Evolutionary conservation across 768 basidiomycete species (phyloP).

Genomic region (Favolaschia claudopus): DNA sequence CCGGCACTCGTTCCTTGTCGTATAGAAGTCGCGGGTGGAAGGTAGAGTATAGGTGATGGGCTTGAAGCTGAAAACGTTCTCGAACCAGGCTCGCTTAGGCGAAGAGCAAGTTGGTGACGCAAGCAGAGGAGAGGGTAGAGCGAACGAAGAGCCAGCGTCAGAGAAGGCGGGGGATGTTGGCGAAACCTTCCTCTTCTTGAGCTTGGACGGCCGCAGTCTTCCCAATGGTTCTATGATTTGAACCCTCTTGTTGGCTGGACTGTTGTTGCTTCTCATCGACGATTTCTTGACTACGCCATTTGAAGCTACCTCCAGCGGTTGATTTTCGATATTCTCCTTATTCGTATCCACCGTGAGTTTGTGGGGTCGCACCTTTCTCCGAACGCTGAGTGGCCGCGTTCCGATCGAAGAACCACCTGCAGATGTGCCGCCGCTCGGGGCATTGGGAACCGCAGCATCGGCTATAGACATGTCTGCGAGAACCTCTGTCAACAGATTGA

Average conservation of each 20-base stretch:
- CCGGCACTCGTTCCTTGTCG: constrained; percentile 77
- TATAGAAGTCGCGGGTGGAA: constrained; percentile 65
- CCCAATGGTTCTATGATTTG: constrained; percentile 60
- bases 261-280: constrained; percentile 48
- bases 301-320: constrained; percentile 20
- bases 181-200: constrained; percentile 40
- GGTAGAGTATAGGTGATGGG: constrained; percentile 64
- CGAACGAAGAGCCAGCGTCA: constrained; percentile 47
- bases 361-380: constrained; percentile 39
- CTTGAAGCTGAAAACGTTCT: constrained; percentile 88
- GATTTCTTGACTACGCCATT: constrained; percentile 47
- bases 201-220: constrained; percentile 39
- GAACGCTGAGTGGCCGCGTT: constrained; percentile 57
- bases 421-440: too few species aligned
- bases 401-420: constrained; percentile 27
- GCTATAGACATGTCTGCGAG: constrained; percentile 9
- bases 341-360: constrained; percentile 42
- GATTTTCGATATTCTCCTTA: constrained; percentile 64
- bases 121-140: constrained; percentile 47
- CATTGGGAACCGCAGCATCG: constrained; percentile 18
- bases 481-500: constrained; percentile 16
- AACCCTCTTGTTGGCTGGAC: constrained; percentile 45
- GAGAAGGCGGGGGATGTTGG: constrained; percentile 55
- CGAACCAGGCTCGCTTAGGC: constrained; percentile 83
- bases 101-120: constrained; percentile 50